Base-by-base conservation (phyloP, 2,329 filamentous ascomycete species). In the Rhynchosporium secalis region DNA sequence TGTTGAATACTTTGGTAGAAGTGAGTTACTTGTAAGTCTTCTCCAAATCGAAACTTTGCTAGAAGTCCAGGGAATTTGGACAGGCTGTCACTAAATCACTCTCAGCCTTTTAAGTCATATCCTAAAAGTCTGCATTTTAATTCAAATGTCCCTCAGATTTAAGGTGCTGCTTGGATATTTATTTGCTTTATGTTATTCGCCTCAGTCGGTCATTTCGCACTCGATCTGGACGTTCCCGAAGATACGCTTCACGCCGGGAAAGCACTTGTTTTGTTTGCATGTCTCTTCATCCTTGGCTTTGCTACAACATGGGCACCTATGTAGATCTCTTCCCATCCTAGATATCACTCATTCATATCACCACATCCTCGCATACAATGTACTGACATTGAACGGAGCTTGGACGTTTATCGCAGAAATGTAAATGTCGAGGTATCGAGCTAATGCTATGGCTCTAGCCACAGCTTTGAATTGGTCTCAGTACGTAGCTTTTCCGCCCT, bases 221-320 rank as follows among this genome's bases (percentile, higher is more conserved):
- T 83, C 12, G 75, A 81, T 66, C 72, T 71, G 3, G 54, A 56
- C 1, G 64, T 80, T 67, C 78, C 80, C 59, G 65, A 75, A 75
- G 78, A 75, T 66, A 79, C 79, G 0, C 78, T 81, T 31, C 70
- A 75, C 13, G 78, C 83, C 3, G 86, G 86, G 31, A 78, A 81
- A 5, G 81, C 81, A 48, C 83, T 90, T 68, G 87, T 90, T 49
- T 80, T 86, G 57, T 89, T 89, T 72, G 86, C 87, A 0, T 88
- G 86, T 70, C 77, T 90, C 41, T 88, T 87, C 71, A 76, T 83
- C 65, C 78, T 85, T 0, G 86, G 82, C 0, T 90, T 86, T 64
- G 86, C 86, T 2, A 87, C 84, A 1, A 89, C 86, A 1, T 90
- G 86, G 87, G 87, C 86, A 26, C 87, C 87, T 0, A 82, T 89